phyloP scores from a whole-genome alignment of 805 yeast genomes.

The Ogataea haglerorum region DNA sequence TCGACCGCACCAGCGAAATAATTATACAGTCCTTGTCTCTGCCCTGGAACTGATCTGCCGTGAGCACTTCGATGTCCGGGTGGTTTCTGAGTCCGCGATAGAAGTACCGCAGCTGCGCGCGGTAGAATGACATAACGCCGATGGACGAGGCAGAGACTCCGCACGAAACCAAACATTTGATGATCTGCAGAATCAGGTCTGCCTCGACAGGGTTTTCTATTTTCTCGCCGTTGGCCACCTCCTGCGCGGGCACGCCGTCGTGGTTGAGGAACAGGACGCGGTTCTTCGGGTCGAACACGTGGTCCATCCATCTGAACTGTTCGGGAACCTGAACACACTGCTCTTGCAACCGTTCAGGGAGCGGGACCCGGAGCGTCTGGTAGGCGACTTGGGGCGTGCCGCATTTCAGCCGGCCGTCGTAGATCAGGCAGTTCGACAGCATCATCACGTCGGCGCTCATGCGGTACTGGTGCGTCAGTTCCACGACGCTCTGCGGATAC shows the following conservation, averaged over 20 bases:
- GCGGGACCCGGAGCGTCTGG: conserved; percentile 51
- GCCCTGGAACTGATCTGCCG: conserved; percentile 96
- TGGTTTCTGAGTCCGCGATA: conserved; percentile 28
- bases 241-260: conserved; percentile 61
- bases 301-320: conserved; percentile 49
- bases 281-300: conserved; percentile 49
- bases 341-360: conserved; percentile 27
- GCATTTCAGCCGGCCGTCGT: conserved; percentile 71
- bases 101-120: conserved; percentile 69
- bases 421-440: conserved; percentile 74
- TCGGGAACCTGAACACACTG: conserved; percentile 9
- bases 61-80: conserved; percentile 65
- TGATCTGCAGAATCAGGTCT: conserved; percentile 55
- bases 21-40: conserved; percentile 90
- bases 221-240: conserved; percentile 57
- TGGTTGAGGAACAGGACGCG: conserved; percentile 79
- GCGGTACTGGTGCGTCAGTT: conserved; percentile 79
- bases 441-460: conserved; percentile 90
- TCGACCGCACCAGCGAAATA: conserved; percentile 85
- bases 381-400: conserved; percentile 64
- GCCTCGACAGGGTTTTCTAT: conserved; percentile 75
- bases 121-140: conserved; percentile 87
- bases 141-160: conserved; percentile 61
- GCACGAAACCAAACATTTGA: conserved; percentile 50
- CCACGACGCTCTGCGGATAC: conserved; percentile 73